Evolutionary conservation across 495 filamentous ascomycete genomes (phyloP).

Genomic region (Penicillium angulare): DNA sequence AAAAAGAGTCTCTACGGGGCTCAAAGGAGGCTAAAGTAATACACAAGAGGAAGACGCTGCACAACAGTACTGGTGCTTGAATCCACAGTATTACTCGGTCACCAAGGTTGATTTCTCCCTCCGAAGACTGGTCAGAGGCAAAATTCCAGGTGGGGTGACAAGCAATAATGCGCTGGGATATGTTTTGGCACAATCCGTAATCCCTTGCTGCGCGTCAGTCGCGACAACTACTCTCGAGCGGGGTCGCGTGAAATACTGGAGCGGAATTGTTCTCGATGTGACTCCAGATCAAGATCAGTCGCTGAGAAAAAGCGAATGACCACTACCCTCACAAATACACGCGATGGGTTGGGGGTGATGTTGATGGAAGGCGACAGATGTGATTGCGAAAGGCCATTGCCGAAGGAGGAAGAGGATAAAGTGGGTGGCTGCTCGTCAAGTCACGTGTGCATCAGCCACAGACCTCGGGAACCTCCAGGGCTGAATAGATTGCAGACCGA

Average conservation of each 20-base stretch:
- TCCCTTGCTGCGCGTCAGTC: constrained; percentile 28
- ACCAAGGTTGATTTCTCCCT: constrained; percentile 17
- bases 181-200: constrained; percentile 20
- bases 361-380: constrained; percentile 9
- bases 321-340: neutral
- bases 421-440: constrained; percentile 17
- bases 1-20: constrained; percentile 38
- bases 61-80: constrained; percentile 29
- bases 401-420: constrained; percentile 14
- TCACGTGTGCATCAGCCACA: constrained; percentile 9
- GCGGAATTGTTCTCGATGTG: neutral
- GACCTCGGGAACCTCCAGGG: too few species aligned
- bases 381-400: neutral
- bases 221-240: constrained; percentile 31
- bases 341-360: constrained; percentile 3
- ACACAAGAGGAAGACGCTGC: constrained; percentile 39
- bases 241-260: constrained; percentile 32
- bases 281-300: neutral
- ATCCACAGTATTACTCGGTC: constrained; percentile 41
- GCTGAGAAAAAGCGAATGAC: neutral
- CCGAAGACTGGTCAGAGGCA: constrained; percentile 17
- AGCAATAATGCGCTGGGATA: constrained; percentile 12
- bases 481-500: constrained; percentile 1
- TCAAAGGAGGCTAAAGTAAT: constrained; percentile 42
- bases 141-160: constrained; percentile 9